Evolutionary conservation across 352 stramenopile species (phyloP).

Genomic region (Pythium plurisporium): DNA sequence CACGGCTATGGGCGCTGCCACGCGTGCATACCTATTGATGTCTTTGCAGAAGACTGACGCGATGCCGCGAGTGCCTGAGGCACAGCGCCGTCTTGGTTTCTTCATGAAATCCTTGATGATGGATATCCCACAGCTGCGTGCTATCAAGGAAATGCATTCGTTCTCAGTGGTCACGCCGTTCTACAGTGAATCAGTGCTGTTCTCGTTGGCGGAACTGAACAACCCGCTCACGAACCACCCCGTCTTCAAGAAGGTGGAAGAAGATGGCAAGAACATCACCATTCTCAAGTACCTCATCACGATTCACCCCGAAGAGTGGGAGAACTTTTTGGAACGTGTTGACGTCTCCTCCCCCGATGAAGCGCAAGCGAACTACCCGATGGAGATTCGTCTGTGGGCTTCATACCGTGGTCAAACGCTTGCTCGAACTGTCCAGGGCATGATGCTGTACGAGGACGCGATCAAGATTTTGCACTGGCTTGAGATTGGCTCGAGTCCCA

Average conservation of each 20-base stretch:
- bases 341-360: conserved; percentile 64
- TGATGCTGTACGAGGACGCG: conserved; percentile 89
- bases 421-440: conserved; percentile 81
- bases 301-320: conserved; percentile 85
- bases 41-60: conserved; percentile 29
- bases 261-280: conserved; percentile 73
- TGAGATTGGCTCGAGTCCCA: conserved; percentile 59
- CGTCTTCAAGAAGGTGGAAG: conserved; percentile 70
- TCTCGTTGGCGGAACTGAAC: conserved; percentile 84
- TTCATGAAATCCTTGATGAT: conserved; percentile 84
- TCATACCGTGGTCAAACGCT: conserved; percentile 83
- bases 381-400: conserved; percentile 82
- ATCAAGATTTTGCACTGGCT: conserved; percentile 83
- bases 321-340: conserved; percentile 85
- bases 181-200: conserved; percentile 86
- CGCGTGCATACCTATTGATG: conserved; percentile 19
- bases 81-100: conserved; percentile 80
- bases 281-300: conserved; percentile 89
- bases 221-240: conserved; percentile 65
- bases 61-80: conserved; percentile 74
- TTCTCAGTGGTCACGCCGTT: conserved; percentile 89
- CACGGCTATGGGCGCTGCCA: conserved; percentile 71
- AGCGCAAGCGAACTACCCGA: conserved; percentile 53
- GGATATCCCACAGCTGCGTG: conserved; percentile 73
- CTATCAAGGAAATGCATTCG: conserved; percentile 79